A percentile compares a stretch with the other conserved stretches of the same genome.
These are phyloP conservation scores for Pneumocystis wakefieldiae DNA, from an alignment of 1,139 yeast genomes.

Conservation along the genomic window DNA sequence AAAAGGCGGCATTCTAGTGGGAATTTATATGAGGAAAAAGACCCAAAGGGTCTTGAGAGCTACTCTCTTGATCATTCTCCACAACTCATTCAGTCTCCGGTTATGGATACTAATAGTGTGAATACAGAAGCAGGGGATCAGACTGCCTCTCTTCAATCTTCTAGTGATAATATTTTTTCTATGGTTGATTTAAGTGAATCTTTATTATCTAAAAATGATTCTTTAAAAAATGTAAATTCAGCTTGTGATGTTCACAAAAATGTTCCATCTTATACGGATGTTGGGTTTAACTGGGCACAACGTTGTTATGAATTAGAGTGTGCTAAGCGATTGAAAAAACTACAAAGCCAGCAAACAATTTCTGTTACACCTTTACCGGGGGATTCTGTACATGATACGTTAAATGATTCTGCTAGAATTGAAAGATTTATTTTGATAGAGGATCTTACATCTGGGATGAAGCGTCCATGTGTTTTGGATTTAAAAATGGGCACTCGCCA, in stretches of 20 bases:
- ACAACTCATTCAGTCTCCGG: not conserved
- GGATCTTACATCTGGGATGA: conserved; percentile 73
- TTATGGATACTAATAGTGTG: not conserved
- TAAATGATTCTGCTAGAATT: conserved; percentile 27
- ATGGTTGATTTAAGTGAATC: conserved; percentile 17
- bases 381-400: not conserved
- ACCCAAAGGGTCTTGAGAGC: not conserved
- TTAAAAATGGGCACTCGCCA: conserved; percentile 97
- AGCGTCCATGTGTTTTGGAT: conserved; percentile 79
- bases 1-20: not conserved
- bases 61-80: not conserved
- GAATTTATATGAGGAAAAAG: not conserved
- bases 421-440: conserved; percentile 80
- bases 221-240: conserved; percentile 1
- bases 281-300: conserved; percentile 2
- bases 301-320: conserved; percentile 8
- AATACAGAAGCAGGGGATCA: not conserved
- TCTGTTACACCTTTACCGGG: not conserved
- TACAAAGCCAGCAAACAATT: not conserved
- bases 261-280: not conserved
- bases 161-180: conserved; percentile 15
- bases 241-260: not conserved
- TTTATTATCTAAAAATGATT: not conserved
- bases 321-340: conserved; percentile 5
- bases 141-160: not conserved